These are phyloP conservation scores for Tuber borchii DNA, from an alignment of 495 filamentous ascomycete species.

Conservation along the genomic window DNA sequence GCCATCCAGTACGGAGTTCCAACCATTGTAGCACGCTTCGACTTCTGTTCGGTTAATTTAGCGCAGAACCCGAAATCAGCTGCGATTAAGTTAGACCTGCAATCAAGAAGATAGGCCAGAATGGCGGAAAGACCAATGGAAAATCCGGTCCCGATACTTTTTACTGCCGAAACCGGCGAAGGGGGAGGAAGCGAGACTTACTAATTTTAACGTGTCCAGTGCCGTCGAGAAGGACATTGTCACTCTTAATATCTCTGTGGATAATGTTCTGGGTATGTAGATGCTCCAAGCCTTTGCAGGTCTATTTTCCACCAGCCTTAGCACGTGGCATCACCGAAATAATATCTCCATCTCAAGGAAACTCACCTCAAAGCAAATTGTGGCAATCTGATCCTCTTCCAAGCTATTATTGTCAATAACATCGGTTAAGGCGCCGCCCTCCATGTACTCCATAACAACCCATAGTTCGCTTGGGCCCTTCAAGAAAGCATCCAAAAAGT, in stretches of 20 bases:
- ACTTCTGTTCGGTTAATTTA: slow-evolving; percentile 93
- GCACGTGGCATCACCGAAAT: background rate
- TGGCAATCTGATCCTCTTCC: slow-evolving; percentile 92
- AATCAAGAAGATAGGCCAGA: slow-evolving; percentile 41
- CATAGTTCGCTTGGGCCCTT: slow-evolving; percentile 91
- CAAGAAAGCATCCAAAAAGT: slow-evolving; percentile 94
- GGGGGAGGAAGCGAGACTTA: slow-evolving; percentile 47
- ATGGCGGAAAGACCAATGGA: background rate
- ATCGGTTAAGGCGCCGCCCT: slow-evolving; percentile 93
- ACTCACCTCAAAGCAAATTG: slow-evolving; percentile 87
- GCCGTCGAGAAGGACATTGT: slow-evolving; percentile 91
- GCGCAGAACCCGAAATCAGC: slow-evolving; percentile 99
- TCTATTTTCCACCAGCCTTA: slow-evolving; percentile 50
- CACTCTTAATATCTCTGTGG: slow-evolving; percentile 97
- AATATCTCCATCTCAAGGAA: background rate
- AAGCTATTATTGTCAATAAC: slow-evolving; percentile 97
- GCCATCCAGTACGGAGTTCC: slow-evolving; percentile 99
- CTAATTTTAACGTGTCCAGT: slow-evolving; percentile 97
- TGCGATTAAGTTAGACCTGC: slow-evolving; percentile 40
- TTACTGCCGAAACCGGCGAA: background rate
- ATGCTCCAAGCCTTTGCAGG: slow-evolving; percentile 89
- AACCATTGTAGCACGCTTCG: slow-evolving; percentile 97
- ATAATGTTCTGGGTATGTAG: slow-evolving; percentile 94
- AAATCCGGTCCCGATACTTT: background rate
- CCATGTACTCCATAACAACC: slow-evolving; percentile 99